Evolutionary conservation across 169 alveolate genomes (phyloP).

Genomic region (Plasmodium yoelii): DNA sequence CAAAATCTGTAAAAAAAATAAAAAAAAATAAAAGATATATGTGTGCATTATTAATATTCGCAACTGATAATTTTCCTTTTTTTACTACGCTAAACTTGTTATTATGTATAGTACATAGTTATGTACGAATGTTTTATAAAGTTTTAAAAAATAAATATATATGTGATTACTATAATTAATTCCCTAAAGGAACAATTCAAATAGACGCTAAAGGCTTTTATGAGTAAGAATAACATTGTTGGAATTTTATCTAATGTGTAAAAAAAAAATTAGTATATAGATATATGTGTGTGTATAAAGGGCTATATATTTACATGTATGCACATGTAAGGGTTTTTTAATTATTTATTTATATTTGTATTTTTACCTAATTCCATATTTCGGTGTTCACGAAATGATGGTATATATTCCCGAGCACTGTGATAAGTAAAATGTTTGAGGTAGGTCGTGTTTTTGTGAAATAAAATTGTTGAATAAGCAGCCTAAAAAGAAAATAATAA

Average conservation of each 20-base stretch:
- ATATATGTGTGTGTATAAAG: not conserved
- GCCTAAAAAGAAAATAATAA: slow-evolving; percentile 20
- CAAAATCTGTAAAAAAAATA: slow-evolving; percentile 41
- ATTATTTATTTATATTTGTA: not conserved
- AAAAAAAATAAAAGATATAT: too few species aligned
- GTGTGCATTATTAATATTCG: not conserved
- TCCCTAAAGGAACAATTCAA: slow-evolving; percentile 23
- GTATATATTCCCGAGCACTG: slow-evolving; percentile 11
- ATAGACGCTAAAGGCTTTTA: slow-evolving; percentile 54
- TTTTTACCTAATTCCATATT: not conserved
- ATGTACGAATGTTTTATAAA: too few species aligned
- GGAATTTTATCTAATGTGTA: slow-evolving; percentile 20
- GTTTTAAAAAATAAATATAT: too few species aligned
- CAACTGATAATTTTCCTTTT: not conserved
- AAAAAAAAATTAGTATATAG: not conserved
- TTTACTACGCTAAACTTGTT: not conserved
- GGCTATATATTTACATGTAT: not conserved
- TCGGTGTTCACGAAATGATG: slow-evolving; percentile 22
- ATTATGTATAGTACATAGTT: too few species aligned
- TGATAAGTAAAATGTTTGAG: slow-evolving; percentile 52
- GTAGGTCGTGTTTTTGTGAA: slow-evolving; percentile 60
- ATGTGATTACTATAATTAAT: slow-evolving; percentile 28
- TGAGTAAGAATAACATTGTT: slow-evolving; percentile 44
- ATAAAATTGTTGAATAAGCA: slow-evolving; percentile 29
- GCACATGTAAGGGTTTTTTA: not conserved